Conservation (phyloP, 805 yeast genomes). For the Lipomyces starkeyi region DNA sequence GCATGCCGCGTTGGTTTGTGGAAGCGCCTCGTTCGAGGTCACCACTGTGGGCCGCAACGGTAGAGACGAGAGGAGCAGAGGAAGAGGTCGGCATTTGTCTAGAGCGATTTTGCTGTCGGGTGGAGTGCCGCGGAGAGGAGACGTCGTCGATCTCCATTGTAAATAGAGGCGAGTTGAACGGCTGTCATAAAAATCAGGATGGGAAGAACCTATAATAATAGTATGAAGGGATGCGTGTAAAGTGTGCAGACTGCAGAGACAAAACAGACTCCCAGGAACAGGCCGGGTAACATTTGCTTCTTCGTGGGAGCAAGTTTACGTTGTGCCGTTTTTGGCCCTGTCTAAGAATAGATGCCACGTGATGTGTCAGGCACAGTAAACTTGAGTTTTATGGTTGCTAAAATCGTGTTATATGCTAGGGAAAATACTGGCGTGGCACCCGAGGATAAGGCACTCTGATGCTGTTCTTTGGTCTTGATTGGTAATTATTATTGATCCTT, state of each 20-base stretch:
- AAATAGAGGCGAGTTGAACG: neutral
- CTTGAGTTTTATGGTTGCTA: too few relatives aligned
- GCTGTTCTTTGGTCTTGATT: too few relatives aligned
- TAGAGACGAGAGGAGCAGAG: constrained; percentile 28
- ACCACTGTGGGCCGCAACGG: neutral
- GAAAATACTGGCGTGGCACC: too few relatives aligned
- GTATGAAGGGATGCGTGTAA: neutral
- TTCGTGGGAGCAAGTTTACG: neutral
- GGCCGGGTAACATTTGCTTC: neutral
- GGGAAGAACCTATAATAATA: neutral
- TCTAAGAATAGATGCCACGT: neutral
- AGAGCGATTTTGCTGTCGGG: neutral
- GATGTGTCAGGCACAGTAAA: neutral
- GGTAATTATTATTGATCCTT: too few relatives aligned
- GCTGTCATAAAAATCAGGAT: neutral
- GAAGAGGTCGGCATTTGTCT: constrained; percentile 25
- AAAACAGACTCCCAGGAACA: neutral
- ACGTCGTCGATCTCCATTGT: neutral
- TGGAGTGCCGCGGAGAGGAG: neutral
- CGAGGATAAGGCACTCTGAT: too few relatives aligned
- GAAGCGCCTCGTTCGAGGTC: constrained; percentile 23
- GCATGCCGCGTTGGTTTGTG: constrained; percentile 16
- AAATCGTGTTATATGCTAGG: too few relatives aligned
- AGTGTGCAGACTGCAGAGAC: neutral
- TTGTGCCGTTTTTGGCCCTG: neutral